These are phyloP conservation scores for Tuctoria greenei DNA, from an alignment of 176 grass and related monocot species.

Conservation along the genomic window DNA sequence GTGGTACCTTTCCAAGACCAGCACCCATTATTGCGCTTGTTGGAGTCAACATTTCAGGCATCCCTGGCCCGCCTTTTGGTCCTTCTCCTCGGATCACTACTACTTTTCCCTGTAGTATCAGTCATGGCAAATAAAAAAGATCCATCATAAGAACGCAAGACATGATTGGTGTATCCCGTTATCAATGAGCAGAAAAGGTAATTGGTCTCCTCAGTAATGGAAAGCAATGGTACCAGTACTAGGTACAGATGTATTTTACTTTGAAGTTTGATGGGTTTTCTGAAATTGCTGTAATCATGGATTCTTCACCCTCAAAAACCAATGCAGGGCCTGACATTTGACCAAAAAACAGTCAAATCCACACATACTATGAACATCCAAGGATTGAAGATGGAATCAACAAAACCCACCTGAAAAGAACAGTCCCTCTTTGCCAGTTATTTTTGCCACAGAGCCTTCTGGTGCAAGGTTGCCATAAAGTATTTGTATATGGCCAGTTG, in stretches of 20 bases:
- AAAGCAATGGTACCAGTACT: background rate
- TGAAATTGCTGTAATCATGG: conserved; percentile 86
- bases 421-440: conserved; percentile 97
- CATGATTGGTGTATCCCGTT: background rate
- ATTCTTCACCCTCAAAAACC: conserved; percentile 98
- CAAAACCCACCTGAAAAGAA: conserved; percentile 83
- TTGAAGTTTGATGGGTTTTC: conserved; percentile 80
- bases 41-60: conserved; percentile 99
- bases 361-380: conserved; percentile 14
- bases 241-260: conserved; percentile 41
- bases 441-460: conserved; percentile 98
- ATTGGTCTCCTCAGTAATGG: background rate
- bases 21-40: conserved; percentile 98
- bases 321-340: conserved; percentile 71
- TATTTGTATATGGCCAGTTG: conserved; percentile 98
- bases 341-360: conserved; percentile 29
- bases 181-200: conserved; percentile 3
- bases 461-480: conserved; percentile 98
- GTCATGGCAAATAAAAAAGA: conserved; percentile 11
- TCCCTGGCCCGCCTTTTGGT: conserved; percentile 93
- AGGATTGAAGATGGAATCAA: conserved; percentile 37
- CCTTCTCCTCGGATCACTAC: conserved; percentile 94
- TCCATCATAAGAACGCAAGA: conserved; percentile 30
- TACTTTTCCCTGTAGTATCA: conserved; percentile 60
- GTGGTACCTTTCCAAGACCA: conserved; percentile 89